A percentile compares a stretch with the other conserved stretches of the same genome.
Evolutionary conservation across 495 filamentous ascomycete genomes (phyloP).

Genomic region (Hypoxylon fuscum): DNA sequence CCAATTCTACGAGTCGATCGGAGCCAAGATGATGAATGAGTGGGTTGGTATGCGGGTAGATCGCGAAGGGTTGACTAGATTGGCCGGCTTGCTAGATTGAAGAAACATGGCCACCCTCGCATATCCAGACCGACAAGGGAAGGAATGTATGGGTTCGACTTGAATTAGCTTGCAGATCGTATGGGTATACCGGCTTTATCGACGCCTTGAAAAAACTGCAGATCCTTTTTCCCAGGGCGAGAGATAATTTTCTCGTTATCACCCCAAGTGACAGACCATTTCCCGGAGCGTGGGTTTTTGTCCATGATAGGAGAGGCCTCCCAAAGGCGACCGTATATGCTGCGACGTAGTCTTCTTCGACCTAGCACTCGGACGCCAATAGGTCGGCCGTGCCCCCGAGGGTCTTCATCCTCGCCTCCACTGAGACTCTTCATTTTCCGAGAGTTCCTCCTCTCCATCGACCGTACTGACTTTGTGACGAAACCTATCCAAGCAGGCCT

Average conservation of each 20-base stretch:
- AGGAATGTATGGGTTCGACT: background rate
- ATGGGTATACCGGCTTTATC: conserved; percentile 19
- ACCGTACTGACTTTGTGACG: conserved; percentile 35
- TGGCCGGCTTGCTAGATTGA: conserved; percentile 61
- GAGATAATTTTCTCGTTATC: conserved; percentile 12
- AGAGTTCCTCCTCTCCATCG: conserved; percentile 32
- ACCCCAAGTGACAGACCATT: conserved; percentile 51
- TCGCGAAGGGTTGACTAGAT: conserved; percentile 69
- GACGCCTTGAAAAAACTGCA: conserved; percentile 45
- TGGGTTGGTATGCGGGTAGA: conserved; percentile 95
- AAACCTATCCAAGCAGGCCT: conserved; percentile 28
- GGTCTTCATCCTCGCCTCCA: conserved; percentile 49
- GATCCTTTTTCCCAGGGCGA: conserved; percentile 19
- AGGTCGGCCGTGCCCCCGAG: conserved; percentile 41
- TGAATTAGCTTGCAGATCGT: background rate
- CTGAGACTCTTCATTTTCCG: conserved; percentile 46
- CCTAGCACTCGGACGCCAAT: conserved; percentile 39
- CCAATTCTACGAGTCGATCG: conserved; percentile 84
- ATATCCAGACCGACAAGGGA: background rate
- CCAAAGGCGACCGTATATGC: conserved; percentile 49
- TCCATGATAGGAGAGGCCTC: conserved; percentile 44
- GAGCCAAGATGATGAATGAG: conserved; percentile 82
- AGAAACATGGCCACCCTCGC: background rate
- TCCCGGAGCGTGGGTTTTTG: conserved; percentile 29
- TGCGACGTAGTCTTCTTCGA: conserved; percentile 36